phyloP scores from a whole-genome alignment of 2,329 filamentous ascomycete genomes.

The Penicillium sp. region DNA sequence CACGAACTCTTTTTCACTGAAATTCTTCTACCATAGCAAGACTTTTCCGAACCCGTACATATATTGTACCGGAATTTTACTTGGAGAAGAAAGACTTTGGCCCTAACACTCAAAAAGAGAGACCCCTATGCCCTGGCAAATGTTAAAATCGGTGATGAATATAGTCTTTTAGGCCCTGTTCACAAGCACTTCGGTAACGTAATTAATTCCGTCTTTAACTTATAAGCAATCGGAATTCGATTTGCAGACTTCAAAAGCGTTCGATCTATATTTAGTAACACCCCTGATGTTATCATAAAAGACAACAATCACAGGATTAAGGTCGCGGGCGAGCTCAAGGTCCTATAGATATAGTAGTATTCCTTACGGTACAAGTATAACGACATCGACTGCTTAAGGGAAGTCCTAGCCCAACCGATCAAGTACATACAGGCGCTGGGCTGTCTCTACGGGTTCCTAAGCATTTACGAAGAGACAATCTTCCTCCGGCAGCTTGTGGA shows the following conservation, averaged over 20 bases:
- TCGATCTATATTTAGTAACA: not conserved
- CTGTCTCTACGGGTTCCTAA: not conserved
- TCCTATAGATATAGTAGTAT: not conserved
- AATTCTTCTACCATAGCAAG: not conserved
- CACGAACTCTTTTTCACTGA: not conserved
- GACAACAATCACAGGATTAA: not conserved
- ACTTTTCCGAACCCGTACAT: not conserved
- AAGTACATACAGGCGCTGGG: not conserved
- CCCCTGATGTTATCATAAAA: not conserved
- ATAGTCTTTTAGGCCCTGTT: not conserved
- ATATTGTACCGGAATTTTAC: not conserved
- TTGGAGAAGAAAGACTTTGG: not conserved
- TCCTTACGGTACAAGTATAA: not conserved
- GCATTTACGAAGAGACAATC: not conserved
- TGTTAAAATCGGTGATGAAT: not conserved
- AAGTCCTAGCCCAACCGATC: not conserved
- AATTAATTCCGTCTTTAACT: slow-evolving; percentile 1
- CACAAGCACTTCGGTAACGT: slow-evolving; percentile 1
- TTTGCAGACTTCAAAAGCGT: not conserved
- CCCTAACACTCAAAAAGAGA: not conserved
- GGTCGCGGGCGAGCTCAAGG: not conserved
- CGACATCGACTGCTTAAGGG: not conserved
- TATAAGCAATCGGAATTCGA: not conserved
- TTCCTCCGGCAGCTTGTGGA: not conserved
- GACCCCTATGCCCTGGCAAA: not conserved